Evolutionary conservation across 1,139 yeast genomes (phyloP).

Genomic region (Geotrichum citri-aurantii): DNA sequence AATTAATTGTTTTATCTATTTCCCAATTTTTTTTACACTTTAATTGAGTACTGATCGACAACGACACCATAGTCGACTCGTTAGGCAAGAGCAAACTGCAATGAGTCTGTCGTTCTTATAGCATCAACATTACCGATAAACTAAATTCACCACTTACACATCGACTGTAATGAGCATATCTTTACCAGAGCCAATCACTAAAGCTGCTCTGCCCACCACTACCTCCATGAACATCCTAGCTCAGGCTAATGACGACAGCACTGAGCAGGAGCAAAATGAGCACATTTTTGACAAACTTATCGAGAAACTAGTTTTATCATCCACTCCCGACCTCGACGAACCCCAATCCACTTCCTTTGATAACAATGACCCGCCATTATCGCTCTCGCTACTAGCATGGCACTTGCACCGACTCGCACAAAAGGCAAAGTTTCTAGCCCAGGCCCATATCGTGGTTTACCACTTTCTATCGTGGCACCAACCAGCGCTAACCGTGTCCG

Average conservation of each 20-base stretch:
- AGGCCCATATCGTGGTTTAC: neutral
- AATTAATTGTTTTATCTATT: no score
- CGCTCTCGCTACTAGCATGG: slow-evolving; percentile 15
- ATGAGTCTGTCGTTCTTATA: neutral
- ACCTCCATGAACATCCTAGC: neutral
- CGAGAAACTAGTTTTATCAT: slow-evolving; percentile 7
- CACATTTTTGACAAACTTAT: slow-evolving; percentile 15
- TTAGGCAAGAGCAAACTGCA: neutral
- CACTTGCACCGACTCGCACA: neutral
- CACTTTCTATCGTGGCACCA: slow-evolving; percentile 17
- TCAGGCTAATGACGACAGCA: neutral
- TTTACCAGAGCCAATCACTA: neutral
- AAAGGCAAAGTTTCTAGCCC: neutral
- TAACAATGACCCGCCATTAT: slow-evolving; percentile 13
- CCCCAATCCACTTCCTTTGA: neutral
- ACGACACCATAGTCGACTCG: neutral
- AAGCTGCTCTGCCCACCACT: neutral
- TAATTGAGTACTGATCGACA: neutral
- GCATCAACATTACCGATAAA: neutral
- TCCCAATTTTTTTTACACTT: neutral
- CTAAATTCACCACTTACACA: neutral
- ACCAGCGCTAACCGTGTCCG: slow-evolving; percentile 29
- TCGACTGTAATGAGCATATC: neutral
- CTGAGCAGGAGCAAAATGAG: slow-evolving; percentile 3
- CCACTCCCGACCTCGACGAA: neutral